Base-by-base conservation (phyloP, 176 grass and related monocot species). In the Raddia distichophylla region DNA sequence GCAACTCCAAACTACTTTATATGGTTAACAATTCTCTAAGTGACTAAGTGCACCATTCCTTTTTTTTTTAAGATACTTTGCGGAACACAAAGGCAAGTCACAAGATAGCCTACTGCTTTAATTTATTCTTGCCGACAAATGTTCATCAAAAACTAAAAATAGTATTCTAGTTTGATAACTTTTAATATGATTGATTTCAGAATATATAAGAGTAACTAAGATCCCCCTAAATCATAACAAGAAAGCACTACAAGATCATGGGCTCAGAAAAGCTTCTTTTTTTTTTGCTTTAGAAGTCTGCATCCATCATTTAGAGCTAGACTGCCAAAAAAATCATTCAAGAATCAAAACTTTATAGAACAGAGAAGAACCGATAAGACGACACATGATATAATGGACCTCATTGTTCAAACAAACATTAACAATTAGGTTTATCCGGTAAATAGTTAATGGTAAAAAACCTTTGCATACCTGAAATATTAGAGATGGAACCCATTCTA, bases 401-500 rank as follows among this genome's bases (percentile, higher is more conserved):
- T 75, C 16, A 66, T 57, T 75, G 37, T 83, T 83, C 48, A 83
- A 75, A 66, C n/a, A 5, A 10, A 42, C 20, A 73, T 62, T 52
- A 75, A 13, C 17, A 5, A 50, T 50, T 59, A 71, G 12, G 44
- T 61, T 60, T 50, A 71, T 81, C 19, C 42, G 71, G 44, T 10
- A 71, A 48, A 6, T 60, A 70, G 67, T 48, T 49, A 72, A 61
- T 16, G 71, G 75, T 1, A 0, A 43, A 60, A 65, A 71, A 65
- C 1, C 9, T 67, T 42, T 37, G 80, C 7, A 18, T 88, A 95
- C 96, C 96, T 93, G 90, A 86, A 98, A 98, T 58, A 95, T 80
- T 56, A 17, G 79, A 55, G 93, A 98, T 10, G 93, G 93, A 47
- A 53, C 86, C 92, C 93, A 98, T 19, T 95, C 96, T 55, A 33